These are phyloP conservation scores for Aspergillus pseudoviridinutans DNA, from an alignment of 2,329 filamentous ascomycete genomes.

Conservation along the genomic window DNA sequence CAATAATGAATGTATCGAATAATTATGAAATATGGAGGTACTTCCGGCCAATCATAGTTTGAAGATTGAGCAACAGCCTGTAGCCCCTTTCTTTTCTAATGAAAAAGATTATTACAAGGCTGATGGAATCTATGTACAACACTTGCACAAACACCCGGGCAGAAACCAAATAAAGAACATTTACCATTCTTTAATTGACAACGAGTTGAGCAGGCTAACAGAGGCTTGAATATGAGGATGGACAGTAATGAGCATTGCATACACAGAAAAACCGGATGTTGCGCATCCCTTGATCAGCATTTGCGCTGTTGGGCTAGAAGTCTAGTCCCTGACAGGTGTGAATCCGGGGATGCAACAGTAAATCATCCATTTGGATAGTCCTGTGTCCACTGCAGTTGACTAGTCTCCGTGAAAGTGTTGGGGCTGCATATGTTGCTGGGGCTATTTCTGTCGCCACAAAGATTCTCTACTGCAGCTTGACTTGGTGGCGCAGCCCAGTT, in stretches of 20 bases:
- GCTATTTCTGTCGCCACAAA: constrained; percentile 19
- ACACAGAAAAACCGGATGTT: neutral
- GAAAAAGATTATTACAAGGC: neutral
- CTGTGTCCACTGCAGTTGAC: constrained; percentile 2
- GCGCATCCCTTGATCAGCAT: constrained; percentile 5
- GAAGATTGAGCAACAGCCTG: neutral
- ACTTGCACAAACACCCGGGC: neutral
- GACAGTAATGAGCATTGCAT: neutral
- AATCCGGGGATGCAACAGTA: constrained; percentile 15
- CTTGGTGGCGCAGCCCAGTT: constrained; percentile 16
- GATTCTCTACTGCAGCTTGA: neutral
- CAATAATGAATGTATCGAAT: neutral
- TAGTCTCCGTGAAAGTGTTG: constrained; percentile 12
- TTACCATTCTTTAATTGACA: neutral
- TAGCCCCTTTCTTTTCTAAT: neutral
- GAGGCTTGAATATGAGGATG: neutral
- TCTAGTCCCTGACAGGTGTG: constrained; percentile 11
- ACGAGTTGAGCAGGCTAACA: neutral
- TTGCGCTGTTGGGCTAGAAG: neutral
- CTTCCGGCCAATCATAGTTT: neutral
- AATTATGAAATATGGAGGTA: neutral
- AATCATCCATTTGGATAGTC: constrained; percentile 1
- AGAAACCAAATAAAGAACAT: neutral
- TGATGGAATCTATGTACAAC: neutral
- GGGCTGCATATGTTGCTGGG: constrained; percentile 12